Conservation (phyloP, 202 grass and related monocot genomes). For the Cymbopogon flexuosus region DNA sequence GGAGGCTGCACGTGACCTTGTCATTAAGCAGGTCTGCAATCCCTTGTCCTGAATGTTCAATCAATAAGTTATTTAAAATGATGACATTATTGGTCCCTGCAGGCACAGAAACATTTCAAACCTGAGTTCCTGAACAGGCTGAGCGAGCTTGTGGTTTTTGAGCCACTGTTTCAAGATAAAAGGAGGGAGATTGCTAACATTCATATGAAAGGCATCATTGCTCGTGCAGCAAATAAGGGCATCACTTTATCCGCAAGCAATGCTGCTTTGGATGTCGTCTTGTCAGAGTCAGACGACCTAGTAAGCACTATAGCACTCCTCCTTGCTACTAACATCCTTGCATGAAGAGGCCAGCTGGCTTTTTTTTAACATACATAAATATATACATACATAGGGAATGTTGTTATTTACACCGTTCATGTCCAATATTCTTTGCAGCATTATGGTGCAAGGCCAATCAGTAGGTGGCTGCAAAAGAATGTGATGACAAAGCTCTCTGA, state of each 20-base stretch:
- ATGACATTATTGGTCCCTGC: not conserved
- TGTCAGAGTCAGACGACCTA: constrained; percentile 37
- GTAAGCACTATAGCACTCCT: constrained; percentile 7
- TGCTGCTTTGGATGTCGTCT: constrained; percentile 36
- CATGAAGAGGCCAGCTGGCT: not conserved
- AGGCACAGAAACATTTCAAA: constrained; percentile 50
- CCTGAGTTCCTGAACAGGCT: constrained; percentile 48
- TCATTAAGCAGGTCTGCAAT: constrained; percentile 29
- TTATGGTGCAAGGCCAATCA: constrained; percentile 48
- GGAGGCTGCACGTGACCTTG: constrained; percentile 18
- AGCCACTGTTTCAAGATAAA: constrained; percentile 40
- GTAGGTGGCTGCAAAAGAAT: constrained; percentile 44
- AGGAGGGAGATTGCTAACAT: constrained; percentile 37
- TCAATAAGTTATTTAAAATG: not conserved
- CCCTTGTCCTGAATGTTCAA: not conserved
- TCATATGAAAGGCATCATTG: constrained; percentile 42
- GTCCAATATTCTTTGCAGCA: not conserved
- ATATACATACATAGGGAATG: not conserved
- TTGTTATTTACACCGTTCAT: not conserved
- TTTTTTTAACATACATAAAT: not conserved
- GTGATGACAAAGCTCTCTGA: constrained; percentile 38
- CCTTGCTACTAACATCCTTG: not conserved
- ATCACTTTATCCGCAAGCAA: constrained; percentile 29
- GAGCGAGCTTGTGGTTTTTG: constrained; percentile 52
- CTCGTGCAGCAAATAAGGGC: constrained; percentile 24